These are phyloP conservation scores for Entrophospora sp. DNA, from an alignment of 192 early-diverging fungal genomes.

Conservation along the genomic window DNA sequence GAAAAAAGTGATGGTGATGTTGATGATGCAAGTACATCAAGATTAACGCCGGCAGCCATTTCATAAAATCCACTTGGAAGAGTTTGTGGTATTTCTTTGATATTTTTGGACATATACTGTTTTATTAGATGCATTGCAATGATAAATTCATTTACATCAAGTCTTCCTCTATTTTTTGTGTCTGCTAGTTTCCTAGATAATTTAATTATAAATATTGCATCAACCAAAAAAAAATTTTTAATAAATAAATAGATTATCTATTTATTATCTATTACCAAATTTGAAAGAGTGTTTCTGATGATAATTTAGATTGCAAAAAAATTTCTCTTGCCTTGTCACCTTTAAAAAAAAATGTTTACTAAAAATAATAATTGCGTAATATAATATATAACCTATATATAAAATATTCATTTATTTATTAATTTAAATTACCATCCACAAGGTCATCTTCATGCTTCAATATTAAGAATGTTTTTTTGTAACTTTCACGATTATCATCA, in stretches of 20 bases:
- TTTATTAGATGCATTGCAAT: constrained; percentile 87
- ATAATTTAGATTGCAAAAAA: too few species aligned
- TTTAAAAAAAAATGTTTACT: too few species aligned
- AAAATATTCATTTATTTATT: too few species aligned
- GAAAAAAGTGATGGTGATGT: constrained; percentile 12
- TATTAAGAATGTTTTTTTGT: constrained; percentile 26
- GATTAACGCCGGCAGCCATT: constrained; percentile 8
- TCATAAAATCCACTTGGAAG: constrained; percentile 45
- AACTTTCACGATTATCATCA: constrained; percentile 24
- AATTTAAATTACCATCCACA: constrained; percentile 18
- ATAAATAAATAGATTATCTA: too few species aligned
- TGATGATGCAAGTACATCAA: constrained; percentile 24
- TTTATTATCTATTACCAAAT: too few species aligned
- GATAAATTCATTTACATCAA: constrained; percentile 77
- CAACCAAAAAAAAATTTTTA: too few species aligned
- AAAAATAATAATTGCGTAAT: too few species aligned
- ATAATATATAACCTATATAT: too few species aligned
- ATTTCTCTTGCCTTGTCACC: too few species aligned
- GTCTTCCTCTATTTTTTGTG: constrained; percentile 53
- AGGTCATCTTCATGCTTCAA: constrained; percentile 28
- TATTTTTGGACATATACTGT: constrained; percentile 64
- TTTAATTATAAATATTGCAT: not conserved
- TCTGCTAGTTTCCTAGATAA: constrained; percentile 65
- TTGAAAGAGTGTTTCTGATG: too few species aligned
- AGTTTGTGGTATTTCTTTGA: constrained; percentile 54